Conservation (phyloP, 257 asterid genomes). For the Lantana camara region DNA sequence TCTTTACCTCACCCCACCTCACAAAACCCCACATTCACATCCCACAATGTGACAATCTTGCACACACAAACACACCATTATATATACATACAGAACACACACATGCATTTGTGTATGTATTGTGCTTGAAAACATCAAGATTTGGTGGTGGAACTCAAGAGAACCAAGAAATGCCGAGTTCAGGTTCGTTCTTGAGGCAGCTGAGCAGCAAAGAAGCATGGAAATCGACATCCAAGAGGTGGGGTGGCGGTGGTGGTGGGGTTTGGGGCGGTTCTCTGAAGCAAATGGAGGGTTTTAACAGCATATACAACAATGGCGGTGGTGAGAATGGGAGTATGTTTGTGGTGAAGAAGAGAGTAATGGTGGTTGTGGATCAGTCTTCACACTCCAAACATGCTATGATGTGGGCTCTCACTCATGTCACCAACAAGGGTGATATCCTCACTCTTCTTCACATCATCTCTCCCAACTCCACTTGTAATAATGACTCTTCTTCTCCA, state of each 20-base stretch:
- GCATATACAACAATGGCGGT: neutral
- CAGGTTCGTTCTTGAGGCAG: slow-evolving; percentile 74
- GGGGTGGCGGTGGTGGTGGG: slow-evolving; percentile 42
- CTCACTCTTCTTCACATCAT: slow-evolving; percentile 77
- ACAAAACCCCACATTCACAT: too few species aligned
- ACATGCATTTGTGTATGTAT: slow-evolving; percentile 7
- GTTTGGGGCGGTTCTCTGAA: slow-evolving; percentile 23
- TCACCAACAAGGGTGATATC: slow-evolving; percentile 72
- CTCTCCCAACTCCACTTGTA: slow-evolving; percentile 37
- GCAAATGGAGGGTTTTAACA: slow-evolving; percentile 49
- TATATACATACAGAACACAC: neutral
- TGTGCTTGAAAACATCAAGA: neutral
- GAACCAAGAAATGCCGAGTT: slow-evolving; percentile 46
- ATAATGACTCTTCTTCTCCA: slow-evolving; percentile 42
- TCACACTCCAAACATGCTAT: slow-evolving; percentile 76
- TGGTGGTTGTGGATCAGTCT: slow-evolving; percentile 87
- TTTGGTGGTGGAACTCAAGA: neutral
- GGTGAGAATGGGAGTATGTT: slow-evolving; percentile 35
- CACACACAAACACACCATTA: neutral
- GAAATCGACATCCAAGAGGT: slow-evolving; percentile 65
- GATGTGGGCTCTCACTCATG: slow-evolving; percentile 98
- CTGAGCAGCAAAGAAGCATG: slow-evolving; percentile 71
- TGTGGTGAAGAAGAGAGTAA: slow-evolving; percentile 77
- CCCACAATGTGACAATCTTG: too few species aligned
- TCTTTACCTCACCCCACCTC: slow-evolving; percentile 5